Evolutionary conservation across 257 asterid genomes (phyloP), one percentile per base, ranked within the genome.

Genomic region (Solanum acaule): DNA sequence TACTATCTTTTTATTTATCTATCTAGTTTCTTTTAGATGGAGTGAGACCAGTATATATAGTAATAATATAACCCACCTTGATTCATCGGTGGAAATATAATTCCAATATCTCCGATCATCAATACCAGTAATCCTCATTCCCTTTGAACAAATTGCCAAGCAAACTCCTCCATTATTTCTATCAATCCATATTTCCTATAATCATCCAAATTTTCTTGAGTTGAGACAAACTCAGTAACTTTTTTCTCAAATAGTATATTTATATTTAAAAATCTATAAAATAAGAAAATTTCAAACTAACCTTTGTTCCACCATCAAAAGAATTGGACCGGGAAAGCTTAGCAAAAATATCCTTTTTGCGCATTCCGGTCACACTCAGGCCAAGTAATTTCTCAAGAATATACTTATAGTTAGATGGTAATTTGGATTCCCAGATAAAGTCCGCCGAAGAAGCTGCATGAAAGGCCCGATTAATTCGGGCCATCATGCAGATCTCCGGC

Each of bases 51-150:
- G 1, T 63, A 63, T 63, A 63, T n/a, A 46, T 14, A 46, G 59
- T 46, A 56, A 35, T n/a, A 84, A 29, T 33, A 52, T 35, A 81
- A 68, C 92, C 46, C 81, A 96, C 98, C 99, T 94, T 27, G 99
- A 96, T 87, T 96, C 98, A 27, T 92, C 93, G 4, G 94, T 93
- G 4, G 93, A 86, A 90, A 94, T 94, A 90, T 93, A 93, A 92
- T 92, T 96, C 99, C 99, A 96, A 85, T 96, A 96, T 73, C 99
- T 92, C 90, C 99, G 93, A 90, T 96, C 99, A 90, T 94, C 98
- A 14, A 96, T 96, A 35, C 99, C 99, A 11, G 98, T 96, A 5
- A 96, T 96, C 79, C 92, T 29, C 95, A 96, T 89, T 42, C 94
- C 98, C 92, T 94, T 94, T 15, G 96, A 94, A 63, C 98, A 94